Conservation (phyloP, 352 stramenopile genomes). For the Pythium insidiosum region DNA sequence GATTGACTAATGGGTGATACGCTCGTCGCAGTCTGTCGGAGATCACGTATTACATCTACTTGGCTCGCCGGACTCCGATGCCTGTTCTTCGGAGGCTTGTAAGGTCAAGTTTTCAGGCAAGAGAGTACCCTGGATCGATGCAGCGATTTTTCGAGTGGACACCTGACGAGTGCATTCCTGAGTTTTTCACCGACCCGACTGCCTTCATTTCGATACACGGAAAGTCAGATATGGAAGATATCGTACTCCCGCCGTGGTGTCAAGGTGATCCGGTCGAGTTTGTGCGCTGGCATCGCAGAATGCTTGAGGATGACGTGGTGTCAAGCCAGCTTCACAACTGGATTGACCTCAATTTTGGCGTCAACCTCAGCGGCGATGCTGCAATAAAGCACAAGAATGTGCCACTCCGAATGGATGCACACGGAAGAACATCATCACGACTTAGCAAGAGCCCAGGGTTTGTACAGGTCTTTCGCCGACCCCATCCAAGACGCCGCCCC, state of each 20-base stretch:
- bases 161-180: slow-evolving; percentile 94
- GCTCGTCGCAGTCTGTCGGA: slow-evolving; percentile 85
- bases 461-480: slow-evolving; percentile 48
- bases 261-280: slow-evolving; percentile 60
- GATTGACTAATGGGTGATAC: too few species aligned
- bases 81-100: slow-evolving; percentile 81
- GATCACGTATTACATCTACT: slow-evolving; percentile 95
- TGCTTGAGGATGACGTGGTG: slow-evolving; percentile 90
- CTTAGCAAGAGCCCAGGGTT: slow-evolving; percentile 64
- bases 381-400: slow-evolving; percentile 90
- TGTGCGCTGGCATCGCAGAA: slow-evolving; percentile 81
- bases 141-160: slow-evolving; percentile 91
- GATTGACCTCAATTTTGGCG: slow-evolving; percentile 97
- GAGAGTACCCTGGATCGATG: slow-evolving; percentile 91
- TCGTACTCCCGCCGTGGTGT: slow-evolving; percentile 77
- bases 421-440: slow-evolving; percentile 12
- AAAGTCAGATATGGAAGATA: slow-evolving; percentile 49
- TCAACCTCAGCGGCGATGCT: slow-evolving; percentile 60
- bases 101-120: slow-evolving; percentile 87
- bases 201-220: slow-evolving; percentile 84
- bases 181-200: slow-evolving; percentile 88
- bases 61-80: slow-evolving; percentile 87
- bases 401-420: slow-evolving; percentile 47
- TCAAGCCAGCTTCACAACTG: slow-evolving; percentile 85
- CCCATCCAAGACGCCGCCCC: slow-evolving; percentile 31